Base-by-base conservation (phyloP, 1,284 basidiomycete genomes). In the Ustilago crameri region DNA sequence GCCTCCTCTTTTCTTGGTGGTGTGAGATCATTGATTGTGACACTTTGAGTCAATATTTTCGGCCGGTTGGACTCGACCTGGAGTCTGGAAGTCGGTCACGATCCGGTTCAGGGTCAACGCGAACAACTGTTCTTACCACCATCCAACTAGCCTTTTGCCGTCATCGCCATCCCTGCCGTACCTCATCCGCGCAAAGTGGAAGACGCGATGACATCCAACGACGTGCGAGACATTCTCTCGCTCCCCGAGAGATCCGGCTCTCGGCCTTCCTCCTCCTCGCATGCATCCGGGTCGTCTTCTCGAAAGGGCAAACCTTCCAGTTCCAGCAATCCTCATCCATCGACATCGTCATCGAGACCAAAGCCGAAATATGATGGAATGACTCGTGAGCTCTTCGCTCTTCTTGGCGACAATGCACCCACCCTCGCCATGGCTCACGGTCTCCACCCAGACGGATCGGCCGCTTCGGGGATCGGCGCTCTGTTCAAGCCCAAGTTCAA, bases 321-420 rank as follows among this genome's bases (percentile, higher is more conserved):
- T 51, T 62, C 54, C 54, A 47, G 43, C 49, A 70, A 66, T 35
- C 63, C 63, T 3, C 71, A 69, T 20, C 66, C 71, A 8, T 62
- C 71, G 3, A 24, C 55, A 9, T 43, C 72, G 2, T 26, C 66
- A 10, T 55, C 53, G 12, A 56, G 60, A 3, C 38, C 40, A 17
- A 76, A 71, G 40, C 71, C 66, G 18, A 78, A 76, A 30, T 53
- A 65, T 35, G 80, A 82, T 47, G 95, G 95, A 23, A 95, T 98
- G 72, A 91, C 93, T 0, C 87, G 94, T 70, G 95, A 98, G 84
- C 87, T 98, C 3, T 97, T 92, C 84, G 90, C 92, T 0, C 88
- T 98, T 62, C 95, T 98, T 70, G 96, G 95, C 18, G 90, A 93
- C 74, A 92, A 93, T 56, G 91, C 91, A 5, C 93, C 95, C 2